These are phyloP conservation scores for Viola odorata DNA, from an alignment of 345 rosid genomes.

Conservation along the genomic window DNA sequence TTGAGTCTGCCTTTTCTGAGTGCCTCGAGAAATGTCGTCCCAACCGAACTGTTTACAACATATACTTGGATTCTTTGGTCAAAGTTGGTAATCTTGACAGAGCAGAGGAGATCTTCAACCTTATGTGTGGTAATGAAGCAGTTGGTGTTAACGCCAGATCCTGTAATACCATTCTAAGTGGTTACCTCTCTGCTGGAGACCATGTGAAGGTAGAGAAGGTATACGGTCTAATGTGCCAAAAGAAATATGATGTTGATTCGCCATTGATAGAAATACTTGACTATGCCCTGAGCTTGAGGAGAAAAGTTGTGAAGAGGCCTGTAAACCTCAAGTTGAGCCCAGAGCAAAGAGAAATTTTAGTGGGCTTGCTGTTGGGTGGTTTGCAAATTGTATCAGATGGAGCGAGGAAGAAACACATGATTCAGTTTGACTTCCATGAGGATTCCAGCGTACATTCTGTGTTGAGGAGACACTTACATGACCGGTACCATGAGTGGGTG, in stretches of 20 bases:
- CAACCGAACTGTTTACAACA: conserved; percentile 49
- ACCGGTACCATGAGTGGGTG: conserved; percentile 67
- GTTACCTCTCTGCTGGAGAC: conserved; percentile 52
- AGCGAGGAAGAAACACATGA: conserved; percentile 45
- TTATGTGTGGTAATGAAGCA: conserved; percentile 36
- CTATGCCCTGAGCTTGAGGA: conserved; percentile 43
- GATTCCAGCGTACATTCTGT: conserved; percentile 40
- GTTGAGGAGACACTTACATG: conserved; percentile 54
- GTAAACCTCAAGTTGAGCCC: conserved; percentile 57
- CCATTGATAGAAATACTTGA: conserved; percentile 59
- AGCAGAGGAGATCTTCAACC: conserved; percentile 58
- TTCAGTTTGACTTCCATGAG: conserved; percentile 57
- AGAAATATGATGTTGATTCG: conserved; percentile 55
- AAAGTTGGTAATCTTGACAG: conserved; percentile 44
- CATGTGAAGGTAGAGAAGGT: conserved; percentile 52
- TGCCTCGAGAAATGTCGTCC: conserved; percentile 61
- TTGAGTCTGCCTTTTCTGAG: conserved; percentile 44
- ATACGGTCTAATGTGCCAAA: conserved; percentile 61
- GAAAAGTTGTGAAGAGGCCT: conserved; percentile 50
- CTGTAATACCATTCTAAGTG: conserved; percentile 60
- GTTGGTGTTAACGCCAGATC: conserved; percentile 54
- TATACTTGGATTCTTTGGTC: conserved; percentile 69
- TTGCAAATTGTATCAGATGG: conserved; percentile 58
- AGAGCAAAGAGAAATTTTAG: conserved; percentile 74
- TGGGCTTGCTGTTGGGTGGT: conserved; percentile 87